Conservation (phyloP, 164 flowering plant genomes). For the Chimonanthus salicifolius region DNA sequence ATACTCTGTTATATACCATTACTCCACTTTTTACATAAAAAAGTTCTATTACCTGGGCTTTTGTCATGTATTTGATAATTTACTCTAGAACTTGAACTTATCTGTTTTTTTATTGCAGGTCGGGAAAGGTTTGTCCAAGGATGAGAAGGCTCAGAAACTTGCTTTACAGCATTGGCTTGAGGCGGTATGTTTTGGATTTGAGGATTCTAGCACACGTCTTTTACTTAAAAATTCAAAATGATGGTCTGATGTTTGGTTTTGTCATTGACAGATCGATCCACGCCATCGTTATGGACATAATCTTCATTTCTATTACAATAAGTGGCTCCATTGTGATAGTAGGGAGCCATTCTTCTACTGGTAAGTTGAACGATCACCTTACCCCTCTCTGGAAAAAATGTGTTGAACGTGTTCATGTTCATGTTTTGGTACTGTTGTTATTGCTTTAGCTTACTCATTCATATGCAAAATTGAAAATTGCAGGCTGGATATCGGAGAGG, state of each 20-base stretch:
- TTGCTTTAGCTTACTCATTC: neutral
- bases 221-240: conserved; percentile 3
- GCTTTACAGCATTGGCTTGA: conserved; percentile 98
- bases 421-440: too few species aligned
- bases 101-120: conserved; percentile 41
- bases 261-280: conserved; percentile 72
- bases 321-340: conserved; percentile 85
- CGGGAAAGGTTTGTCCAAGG: conserved; percentile 91
- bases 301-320: conserved; percentile 75
- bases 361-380: conserved; percentile 30
- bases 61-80: neutral
- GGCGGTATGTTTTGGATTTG: conserved; percentile 55
- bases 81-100: neutral
- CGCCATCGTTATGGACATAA: conserved; percentile 97
- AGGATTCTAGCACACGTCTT: neutral
- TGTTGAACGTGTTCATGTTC: neutral
- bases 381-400: neutral
- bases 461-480: conserved; percentile 1
- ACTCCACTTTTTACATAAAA: too few species aligned
- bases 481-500: conserved; percentile 93
- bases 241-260: conserved; percentile 1
- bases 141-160: conserved; percentile 80
- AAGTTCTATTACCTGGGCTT: neutral
- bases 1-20: too few species aligned
- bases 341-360: conserved; percentile 91